phyloP scores from a whole-genome alignment of 1,284 basidiomycete species.

The Abortiporus biennis region DNA sequence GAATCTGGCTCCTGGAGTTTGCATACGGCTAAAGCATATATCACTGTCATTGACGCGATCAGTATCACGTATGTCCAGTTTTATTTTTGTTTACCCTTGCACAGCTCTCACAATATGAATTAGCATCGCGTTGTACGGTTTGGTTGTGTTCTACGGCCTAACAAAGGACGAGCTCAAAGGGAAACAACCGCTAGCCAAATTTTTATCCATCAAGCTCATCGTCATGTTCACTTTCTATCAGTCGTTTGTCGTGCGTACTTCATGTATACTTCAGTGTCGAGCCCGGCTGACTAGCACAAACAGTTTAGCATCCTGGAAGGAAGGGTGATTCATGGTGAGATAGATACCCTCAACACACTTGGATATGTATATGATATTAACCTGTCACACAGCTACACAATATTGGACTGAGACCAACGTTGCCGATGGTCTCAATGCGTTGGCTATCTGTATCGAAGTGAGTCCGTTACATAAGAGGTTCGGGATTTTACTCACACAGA shows the following conservation, averaged over 20 bases:
- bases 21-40: constrained; percentile 66
- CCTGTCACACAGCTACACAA: constrained; percentile 43
- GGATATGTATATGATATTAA: background rate
- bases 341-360: no score
- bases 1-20: constrained; percentile 50
- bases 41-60: constrained; percentile 66
- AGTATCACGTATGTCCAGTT: constrained; percentile 59
- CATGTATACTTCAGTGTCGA: background rate
- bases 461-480: background rate
- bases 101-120: background rate
- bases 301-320: constrained; percentile 59
- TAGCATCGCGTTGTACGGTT: constrained; percentile 65
- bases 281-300: background rate
- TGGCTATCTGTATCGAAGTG: constrained; percentile 81
- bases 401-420: constrained; percentile 82
- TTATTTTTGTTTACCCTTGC: constrained; percentile 7
- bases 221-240: constrained; percentile 86
- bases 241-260: constrained; percentile 52
- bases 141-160: constrained; percentile 77
- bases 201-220: constrained; percentile 78
- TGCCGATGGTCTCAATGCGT: constrained; percentile 75
- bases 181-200: constrained; percentile 77
- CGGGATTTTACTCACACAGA: background rate
- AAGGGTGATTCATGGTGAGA: constrained; percentile 53
- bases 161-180: constrained; percentile 73